Base-by-base conservation (phyloP, 2,329 filamentous ascomycete species). In the Aureobasidium melanogenum region DNA sequence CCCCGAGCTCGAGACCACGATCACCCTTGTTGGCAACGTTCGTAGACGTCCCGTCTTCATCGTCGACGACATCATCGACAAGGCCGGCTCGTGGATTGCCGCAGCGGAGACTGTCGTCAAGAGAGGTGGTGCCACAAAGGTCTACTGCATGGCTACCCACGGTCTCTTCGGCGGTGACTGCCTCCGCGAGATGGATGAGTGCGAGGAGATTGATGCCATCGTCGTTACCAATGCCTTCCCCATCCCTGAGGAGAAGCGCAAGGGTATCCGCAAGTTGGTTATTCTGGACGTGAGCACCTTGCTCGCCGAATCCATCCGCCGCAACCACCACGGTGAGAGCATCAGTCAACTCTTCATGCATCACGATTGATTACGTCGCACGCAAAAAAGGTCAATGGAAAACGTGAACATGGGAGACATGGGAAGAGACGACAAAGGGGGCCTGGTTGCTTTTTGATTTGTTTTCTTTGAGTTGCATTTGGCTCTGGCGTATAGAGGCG, bases 11-110 rank as follows among this genome's bases (percentile, higher is more conserved):
- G 94, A 99, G 77, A 91, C 92, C 70, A 96, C 93, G 79, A 95
- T 99, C 68, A 99, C 94, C 0, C 81, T 99, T n/a, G 94, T 99
- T 15, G 94, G 94, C 63, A 90, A 97, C 69, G 94, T 99, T 63
- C 88, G 86, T 70, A 86, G 90, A 71, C 85, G 90, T 62, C 87
- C 90, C 0, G 94, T 97, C 59, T 88, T 99, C 72, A 91, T 99
- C 64, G 89, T 99, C 54, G 94, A 99, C 73, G 94, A 99, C 73
- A 97, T 99, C 89, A 97, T 99, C 70, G 94, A 99, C 77, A 97
- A 96, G 77, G 87, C 91, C 10, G 90, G 88, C 15, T 96, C 91
- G 7, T 99, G 94, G 94, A 95, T 99, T 67, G 93, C 93, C 6
- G 94, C 94, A 7, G 94, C 94, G 14, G 94, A 99, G 79, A 96